Evolutionary conservation across 2,329 filamentous ascomycete species (phyloP).

Genomic region (Epichloe coenophiala): DNA sequence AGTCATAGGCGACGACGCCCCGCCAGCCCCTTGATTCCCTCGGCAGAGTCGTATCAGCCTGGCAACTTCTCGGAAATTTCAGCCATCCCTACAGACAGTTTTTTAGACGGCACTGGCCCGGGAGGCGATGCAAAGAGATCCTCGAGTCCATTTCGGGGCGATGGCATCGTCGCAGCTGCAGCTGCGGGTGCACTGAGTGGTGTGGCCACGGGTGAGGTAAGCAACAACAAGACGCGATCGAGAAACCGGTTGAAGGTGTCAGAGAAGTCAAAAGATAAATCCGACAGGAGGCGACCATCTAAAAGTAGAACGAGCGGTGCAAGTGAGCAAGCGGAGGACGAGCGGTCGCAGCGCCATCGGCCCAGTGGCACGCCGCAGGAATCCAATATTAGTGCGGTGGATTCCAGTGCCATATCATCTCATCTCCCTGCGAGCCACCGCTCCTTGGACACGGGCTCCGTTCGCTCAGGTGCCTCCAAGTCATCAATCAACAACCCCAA

Average conservation of each 20-base stretch:
- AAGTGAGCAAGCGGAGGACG: slow-evolving; percentile 34
- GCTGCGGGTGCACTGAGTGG: slow-evolving; percentile 20
- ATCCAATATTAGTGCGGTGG: slow-evolving; percentile 36
- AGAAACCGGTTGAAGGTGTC: slow-evolving; percentile 28
- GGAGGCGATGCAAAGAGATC: slow-evolving; percentile 26
- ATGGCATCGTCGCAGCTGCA: slow-evolving; percentile 25
- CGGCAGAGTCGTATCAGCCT: slow-evolving; percentile 45
- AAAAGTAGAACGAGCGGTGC: slow-evolving; percentile 37
- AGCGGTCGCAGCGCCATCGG: slow-evolving; percentile 33
- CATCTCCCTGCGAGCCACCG: slow-evolving; percentile 40
- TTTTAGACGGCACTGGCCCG: slow-evolving; percentile 46
- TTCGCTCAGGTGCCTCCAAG: slow-evolving; percentile 37
- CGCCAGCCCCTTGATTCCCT: slow-evolving; percentile 56
- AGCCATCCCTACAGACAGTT: slow-evolving; percentile 50
- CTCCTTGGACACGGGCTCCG: slow-evolving; percentile 40
- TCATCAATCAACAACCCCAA: slow-evolving; percentile 89
- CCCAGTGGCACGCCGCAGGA: slow-evolving; percentile 40
- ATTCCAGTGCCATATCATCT: slow-evolving; percentile 42
- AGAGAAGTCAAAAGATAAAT: slow-evolving; percentile 31
- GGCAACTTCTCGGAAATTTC: slow-evolving; percentile 75
- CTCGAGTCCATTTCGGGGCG: slow-evolving; percentile 27
- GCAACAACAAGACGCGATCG: slow-evolving; percentile 31
- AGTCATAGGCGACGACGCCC: slow-evolving; percentile 41
- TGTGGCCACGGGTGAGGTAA: slow-evolving; percentile 27
- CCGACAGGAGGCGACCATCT: slow-evolving; percentile 32